Base-by-base conservation (phyloP, 1,284 basidiomycete genomes). In the Ceraceosorus guamensis region DNA sequence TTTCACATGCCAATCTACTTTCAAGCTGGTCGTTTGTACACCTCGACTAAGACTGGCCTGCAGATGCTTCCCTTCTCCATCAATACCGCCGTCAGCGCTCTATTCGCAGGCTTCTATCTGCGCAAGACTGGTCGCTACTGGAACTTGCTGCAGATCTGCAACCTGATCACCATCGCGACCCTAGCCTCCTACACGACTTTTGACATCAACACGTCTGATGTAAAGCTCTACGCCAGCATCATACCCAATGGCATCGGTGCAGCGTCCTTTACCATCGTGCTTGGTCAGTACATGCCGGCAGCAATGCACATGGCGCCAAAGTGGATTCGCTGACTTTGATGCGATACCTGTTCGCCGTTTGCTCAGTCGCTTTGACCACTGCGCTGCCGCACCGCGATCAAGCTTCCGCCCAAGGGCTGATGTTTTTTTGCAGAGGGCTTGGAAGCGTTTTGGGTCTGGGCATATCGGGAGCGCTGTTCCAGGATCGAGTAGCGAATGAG, bases 1-100 rank as follows among this genome's bases (percentile, higher is more conserved):
- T 56, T 88, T 76, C 88, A 87, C 77, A 87, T 83, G 73, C 89
- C 89, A 2, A 86, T 87, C 76, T 90, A 85, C 85, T 91, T 90
- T 76, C 87, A 91, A 76, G 88, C 87, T 0, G 88, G 91, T 10
- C 80, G 83, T 61, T 79, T 89, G 56, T 81, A 83, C 66, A 83
- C 84, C 13, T 82, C 90, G 14, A 83, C 85, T 35, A 79, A 82
- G 60, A 83, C 81, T 5, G 89, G 89, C 5, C 78, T 86, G 1
- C 89, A 91, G 72, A 74, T 91, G 10, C 77, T 89, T 14, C 89
- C 89, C 0, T 89, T 89, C 66, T 86, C 85, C 47, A 63, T 86
- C 1, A 82, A 84, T 2, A 84, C 89, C 76, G 87, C 87, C 0
- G 72, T 81, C 10, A 88, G 88, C 0, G 87, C 87, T 0, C 71